These are phyloP conservation scores for Dactylis glomerata DNA, from an alignment of 176 grass and related monocot genomes.

Conservation along the genomic window DNA sequence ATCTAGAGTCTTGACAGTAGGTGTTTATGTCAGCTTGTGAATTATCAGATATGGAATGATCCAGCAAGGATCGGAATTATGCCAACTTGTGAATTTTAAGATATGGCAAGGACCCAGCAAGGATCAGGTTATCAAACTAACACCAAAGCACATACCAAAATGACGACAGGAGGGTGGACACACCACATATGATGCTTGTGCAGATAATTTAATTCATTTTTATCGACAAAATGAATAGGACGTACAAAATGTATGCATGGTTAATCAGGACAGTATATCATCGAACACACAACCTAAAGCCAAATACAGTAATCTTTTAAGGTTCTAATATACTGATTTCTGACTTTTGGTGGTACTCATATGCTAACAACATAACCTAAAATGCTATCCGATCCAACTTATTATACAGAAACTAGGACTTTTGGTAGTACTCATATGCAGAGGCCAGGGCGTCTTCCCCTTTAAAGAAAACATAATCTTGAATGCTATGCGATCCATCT, in stretches of 20 bases:
- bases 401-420: conserved; percentile 30
- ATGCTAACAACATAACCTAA: neutral
- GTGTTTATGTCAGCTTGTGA: neutral
- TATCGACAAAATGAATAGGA: neutral
- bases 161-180: neutral
- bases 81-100: neutral
- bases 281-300: neutral
- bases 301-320: neutral
- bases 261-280: neutral
- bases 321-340: neutral
- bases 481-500: neutral
- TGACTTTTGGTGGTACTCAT: neutral
- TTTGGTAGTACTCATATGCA: neutral
- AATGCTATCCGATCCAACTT: neutral
- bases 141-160: neutral
- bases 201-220: neutral
- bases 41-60: neutral
- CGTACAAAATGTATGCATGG: neutral
- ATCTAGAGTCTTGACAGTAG: neutral
- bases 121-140: neutral
- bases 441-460: neutral
- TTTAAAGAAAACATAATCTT: neutral
- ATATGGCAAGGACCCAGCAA: neutral
- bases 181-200: neutral
- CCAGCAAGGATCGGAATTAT: neutral